These are phyloP conservation scores for Tulasnella sp. DNA, from an alignment of 768 basidiomycete species.

Conservation along the genomic window DNA sequence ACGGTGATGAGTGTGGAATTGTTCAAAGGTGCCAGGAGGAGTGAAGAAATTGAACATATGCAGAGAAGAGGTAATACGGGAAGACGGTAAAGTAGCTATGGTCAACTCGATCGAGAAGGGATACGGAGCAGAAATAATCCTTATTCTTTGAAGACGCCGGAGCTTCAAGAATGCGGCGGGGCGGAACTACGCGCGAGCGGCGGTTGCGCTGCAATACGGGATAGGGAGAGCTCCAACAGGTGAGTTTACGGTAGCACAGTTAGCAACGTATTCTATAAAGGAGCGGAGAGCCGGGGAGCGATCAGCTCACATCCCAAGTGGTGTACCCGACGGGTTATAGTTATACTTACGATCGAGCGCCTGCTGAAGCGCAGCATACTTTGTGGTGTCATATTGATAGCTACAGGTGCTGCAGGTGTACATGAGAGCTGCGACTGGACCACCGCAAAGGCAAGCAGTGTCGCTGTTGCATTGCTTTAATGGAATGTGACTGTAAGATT, in stretches of 20 bases:
- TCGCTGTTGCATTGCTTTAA: background rate
- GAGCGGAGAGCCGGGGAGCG: background rate
- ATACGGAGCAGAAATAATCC: too few species aligned
- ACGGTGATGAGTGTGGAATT: too few species aligned
- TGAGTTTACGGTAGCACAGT: background rate
- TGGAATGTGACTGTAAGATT: background rate
- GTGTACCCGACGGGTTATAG: too few species aligned
- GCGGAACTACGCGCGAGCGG: background rate
- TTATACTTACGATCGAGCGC: background rate
- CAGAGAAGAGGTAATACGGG: too few species aligned
- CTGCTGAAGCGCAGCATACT: background rate
- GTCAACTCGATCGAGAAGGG: too few species aligned
- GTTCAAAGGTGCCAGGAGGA: too few species aligned
- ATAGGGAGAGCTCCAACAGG: background rate
- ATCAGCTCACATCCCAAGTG: background rate
- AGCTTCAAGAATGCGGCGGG: background rate
- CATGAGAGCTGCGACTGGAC: background rate
- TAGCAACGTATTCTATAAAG: background rate
- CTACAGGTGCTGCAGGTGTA: background rate
- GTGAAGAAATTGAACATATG: too few species aligned
- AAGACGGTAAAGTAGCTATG: too few species aligned
- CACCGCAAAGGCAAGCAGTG: background rate
- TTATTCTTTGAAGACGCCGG: too few species aligned
- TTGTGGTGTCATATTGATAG: background rate
- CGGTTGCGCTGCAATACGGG: background rate